Percentiles rank a stretch among this genome's conserved stretches.
Conservation (phyloP, 2,329 filamentous ascomycete species). For the Aspergillus sp. region DNA sequence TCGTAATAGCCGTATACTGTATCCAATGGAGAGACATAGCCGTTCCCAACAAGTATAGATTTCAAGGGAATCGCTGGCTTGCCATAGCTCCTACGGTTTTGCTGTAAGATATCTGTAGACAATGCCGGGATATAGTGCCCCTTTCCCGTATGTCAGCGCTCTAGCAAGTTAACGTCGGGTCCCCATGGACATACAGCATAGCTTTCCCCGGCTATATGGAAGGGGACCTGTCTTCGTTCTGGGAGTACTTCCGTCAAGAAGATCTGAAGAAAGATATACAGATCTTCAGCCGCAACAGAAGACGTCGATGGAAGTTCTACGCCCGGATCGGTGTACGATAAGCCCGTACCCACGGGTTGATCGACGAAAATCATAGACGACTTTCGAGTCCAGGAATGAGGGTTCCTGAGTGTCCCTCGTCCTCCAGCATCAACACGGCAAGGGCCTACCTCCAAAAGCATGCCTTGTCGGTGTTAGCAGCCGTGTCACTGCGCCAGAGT, state of each 20-base stretch:
- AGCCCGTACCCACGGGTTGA: slow-evolving; percentile 19
- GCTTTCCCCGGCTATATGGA: slow-evolving; percentile 44
- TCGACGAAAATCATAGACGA: slow-evolving; percentile 21
- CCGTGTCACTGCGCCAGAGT: not conserved
- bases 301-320: slow-evolving; percentile 25
- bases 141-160: slow-evolving; percentile 11
- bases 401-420: slow-evolving; percentile 16
- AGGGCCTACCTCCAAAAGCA: slow-evolving; percentile 11
- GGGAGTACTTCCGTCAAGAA: slow-evolving; percentile 43
- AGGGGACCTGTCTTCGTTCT: slow-evolving; percentile 26
- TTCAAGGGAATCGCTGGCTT: slow-evolving; percentile 36
- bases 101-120: slow-evolving; percentile 37
- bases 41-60: slow-evolving; percentile 43
- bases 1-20: slow-evolving; percentile 40
- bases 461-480: not conserved
- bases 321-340: slow-evolving; percentile 19
- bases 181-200: slow-evolving; percentile 32
- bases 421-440: slow-evolving; percentile 12
- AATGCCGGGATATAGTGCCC: slow-evolving; percentile 43
- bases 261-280: slow-evolving; percentile 44
- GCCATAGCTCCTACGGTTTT: slow-evolving; percentile 36
- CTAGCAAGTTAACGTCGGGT: slow-evolving; percentile 1
- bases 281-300: slow-evolving; percentile 39
- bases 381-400: slow-evolving; percentile 15
- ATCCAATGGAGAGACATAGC: slow-evolving; percentile 37